Evolutionary conservation across 768 basidiomycete genomes (phyloP).

Genomic region (Tylopilus sp.): DNA sequence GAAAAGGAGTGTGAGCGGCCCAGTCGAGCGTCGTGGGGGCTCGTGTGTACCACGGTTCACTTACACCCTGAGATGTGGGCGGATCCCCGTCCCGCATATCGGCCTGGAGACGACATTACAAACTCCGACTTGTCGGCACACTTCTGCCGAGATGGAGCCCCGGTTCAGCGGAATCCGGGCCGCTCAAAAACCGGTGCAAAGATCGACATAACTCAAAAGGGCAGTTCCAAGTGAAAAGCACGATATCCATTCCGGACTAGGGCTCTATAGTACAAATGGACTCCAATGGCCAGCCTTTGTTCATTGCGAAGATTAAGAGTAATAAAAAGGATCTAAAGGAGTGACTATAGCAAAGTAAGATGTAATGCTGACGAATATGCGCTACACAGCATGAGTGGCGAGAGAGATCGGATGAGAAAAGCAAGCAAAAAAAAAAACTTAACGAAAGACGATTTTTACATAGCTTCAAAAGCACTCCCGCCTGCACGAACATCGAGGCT

Average conservation of each 20-base stretch:
- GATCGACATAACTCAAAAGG: slow-evolving; percentile 8
- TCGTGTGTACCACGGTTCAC: not conserved
- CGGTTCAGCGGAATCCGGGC: too few species aligned
- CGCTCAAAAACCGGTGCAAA: not conserved
- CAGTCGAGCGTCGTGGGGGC: not conserved
- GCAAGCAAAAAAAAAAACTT: not conserved
- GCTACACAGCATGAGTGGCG: slow-evolving; percentile 17
- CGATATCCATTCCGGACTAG: not conserved
- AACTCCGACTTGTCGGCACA: slow-evolving; percentile 5
- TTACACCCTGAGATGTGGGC: not conserved
- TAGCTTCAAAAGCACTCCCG: slow-evolving; percentile 52
- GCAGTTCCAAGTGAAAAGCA: slow-evolving; percentile 6
- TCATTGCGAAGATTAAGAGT: slow-evolving; percentile 23
- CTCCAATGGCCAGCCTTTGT: slow-evolving; percentile 10
- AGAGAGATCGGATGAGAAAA: not conserved
- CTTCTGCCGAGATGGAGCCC: not conserved
- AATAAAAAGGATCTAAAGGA: slow-evolving; percentile 19
- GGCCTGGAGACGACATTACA: not conserved
- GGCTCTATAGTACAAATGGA: slow-evolving; percentile 2
- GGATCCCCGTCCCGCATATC: slow-evolving; percentile 5
- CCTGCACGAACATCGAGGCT: slow-evolving; percentile 56
- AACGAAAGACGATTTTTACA: slow-evolving; percentile 31
- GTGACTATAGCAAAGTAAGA: slow-evolving; percentile 10
- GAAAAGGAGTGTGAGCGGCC: not conserved
- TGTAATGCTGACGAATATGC: slow-evolving; percentile 17